These are phyloP conservation scores for Microbotryum saponariae DNA, from an alignment of 1,284 basidiomycete species.

Conservation along the genomic window DNA sequence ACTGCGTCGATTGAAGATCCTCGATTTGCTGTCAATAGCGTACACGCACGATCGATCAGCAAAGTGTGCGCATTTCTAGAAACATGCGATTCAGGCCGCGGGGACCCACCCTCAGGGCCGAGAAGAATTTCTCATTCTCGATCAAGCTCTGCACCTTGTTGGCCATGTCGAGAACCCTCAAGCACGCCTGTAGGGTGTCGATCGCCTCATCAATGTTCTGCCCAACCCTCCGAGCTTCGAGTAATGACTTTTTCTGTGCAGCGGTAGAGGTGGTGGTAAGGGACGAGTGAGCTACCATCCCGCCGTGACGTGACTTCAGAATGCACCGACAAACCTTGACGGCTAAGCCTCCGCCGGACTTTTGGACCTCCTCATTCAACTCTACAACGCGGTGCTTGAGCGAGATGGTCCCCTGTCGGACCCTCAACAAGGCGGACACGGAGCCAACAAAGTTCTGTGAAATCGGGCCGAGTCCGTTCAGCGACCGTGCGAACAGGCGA, in stretches of 20 bases:
- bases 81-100: conserved; percentile 18
- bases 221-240: conserved; percentile 85
- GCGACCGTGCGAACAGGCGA: background rate
- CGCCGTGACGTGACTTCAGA: background rate
- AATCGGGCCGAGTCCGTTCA: background rate
- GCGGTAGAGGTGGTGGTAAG: too few species aligned
- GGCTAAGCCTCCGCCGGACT: conserved; percentile 70
- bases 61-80: conserved; percentile 2
- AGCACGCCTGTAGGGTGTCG: conserved; percentile 82
- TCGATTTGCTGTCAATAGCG: conserved; percentile 65
- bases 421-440: conserved; percentile 87
- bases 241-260: conserved; percentile 65
- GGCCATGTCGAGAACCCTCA: conserved; percentile 89
- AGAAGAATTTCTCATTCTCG: conserved; percentile 78
- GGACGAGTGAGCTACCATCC: background rate
- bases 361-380: conserved; percentile 52
- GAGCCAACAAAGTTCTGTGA: conserved; percentile 81
- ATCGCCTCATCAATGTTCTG: conserved; percentile 93
- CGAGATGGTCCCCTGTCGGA: conserved; percentile 61
- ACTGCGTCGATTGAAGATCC: conserved; percentile 83
- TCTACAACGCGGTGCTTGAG: conserved; percentile 51
- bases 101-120: conserved; percentile 76
- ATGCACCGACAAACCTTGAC: conserved; percentile 52
- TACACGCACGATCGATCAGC: background rate
- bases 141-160: conserved; percentile 90